Base-by-base conservation (phyloP, 2,329 filamentous ascomycete species). In the Coccinonectria pachysandricola region DNA sequence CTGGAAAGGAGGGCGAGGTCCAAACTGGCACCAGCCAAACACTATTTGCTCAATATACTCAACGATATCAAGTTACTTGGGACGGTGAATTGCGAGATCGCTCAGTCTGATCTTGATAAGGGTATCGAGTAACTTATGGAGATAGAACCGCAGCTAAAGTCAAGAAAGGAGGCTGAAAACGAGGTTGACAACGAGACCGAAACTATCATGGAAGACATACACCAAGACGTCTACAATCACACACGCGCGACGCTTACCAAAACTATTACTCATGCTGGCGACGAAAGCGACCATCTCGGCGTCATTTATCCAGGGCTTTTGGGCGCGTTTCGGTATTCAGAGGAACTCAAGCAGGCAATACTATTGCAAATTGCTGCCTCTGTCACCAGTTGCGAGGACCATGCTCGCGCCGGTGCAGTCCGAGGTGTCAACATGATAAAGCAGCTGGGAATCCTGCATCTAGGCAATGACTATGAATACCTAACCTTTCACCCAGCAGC, bases 1-100 rank as follows among this genome's bases (percentile, higher is more conserved):
- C 67, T 98, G 14, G 91, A 98, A 52, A 96, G 96, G 64, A 75
- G 91, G 30, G 86, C 91, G 24, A 75, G 86, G 15, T 96, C 91
- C 6, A 98, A 98, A 60, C 71, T 98, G 33, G 88, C 91, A 2
- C 91, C 91, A 5, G 91, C 91, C 6, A 87, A 86, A 57, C 96
- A 88, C 2, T 98, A 98, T 50, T 72, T 98, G 1, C 64, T 93
- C 45, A 98, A 98, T 53, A 79, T 96, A 13, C 68, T 98, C 16
- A 79, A 84, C 42, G 91, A 98, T 47, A 67, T 98, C 32, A 67
- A 85, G 47, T 78, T 75, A 4, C 65, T 98, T 20, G 88, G 88
- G 5, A 75, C 68, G 0, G 84, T 94, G 43, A 98, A 98, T 52
- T 68, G 77, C 13, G 84, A 94, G 39, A 79, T 95, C 15, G 86